Evolutionary conservation across 805 yeast species (phyloP).

Genomic region (Candida glaebosa): DNA sequence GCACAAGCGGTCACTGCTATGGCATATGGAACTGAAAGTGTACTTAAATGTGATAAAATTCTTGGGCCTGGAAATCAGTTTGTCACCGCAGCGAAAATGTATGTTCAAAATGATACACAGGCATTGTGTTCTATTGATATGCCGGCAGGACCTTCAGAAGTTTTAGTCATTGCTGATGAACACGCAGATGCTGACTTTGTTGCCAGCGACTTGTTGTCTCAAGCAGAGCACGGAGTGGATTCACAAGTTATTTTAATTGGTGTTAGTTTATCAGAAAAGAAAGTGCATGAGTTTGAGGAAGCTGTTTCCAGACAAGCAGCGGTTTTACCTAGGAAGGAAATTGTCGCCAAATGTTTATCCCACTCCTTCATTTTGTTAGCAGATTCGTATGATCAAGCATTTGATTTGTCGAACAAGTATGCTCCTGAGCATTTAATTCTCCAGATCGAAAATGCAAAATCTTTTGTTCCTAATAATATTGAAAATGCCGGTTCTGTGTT

Average conservation of each 20-base stretch:
- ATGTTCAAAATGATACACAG: constrained; percentile 90
- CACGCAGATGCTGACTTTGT: constrained; percentile 91
- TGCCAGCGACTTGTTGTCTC: constrained; percentile 93
- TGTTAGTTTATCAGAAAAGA: constrained; percentile 58
- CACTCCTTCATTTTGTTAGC: constrained; percentile 84
- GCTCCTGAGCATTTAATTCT: constrained; percentile 98
- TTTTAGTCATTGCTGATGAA: constrained; percentile 88
- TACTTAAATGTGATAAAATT: constrained; percentile 93
- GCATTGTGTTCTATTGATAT: constrained; percentile 96
- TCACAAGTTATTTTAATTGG: constrained; percentile 94
- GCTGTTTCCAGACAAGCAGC: constrained; percentile 85
- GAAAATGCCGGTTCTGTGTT: constrained; percentile 95
- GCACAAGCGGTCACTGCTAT: constrained; percentile 98
- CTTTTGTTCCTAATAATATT: constrained; percentile 64
- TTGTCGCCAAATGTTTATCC: constrained; percentile 85
- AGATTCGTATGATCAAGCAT: constrained; percentile 70
- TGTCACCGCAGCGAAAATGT: constrained; percentile 98
- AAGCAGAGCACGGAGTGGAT: constrained; percentile 98
- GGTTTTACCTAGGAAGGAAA: constrained; percentile 85
- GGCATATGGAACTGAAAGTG: constrained; percentile 96
- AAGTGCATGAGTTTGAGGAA: constrained; percentile 67
- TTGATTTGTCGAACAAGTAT: constrained; percentile 81
- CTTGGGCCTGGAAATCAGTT: constrained; percentile 99
- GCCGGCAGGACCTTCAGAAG: constrained; percentile 99
- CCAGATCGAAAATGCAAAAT: constrained; percentile 77